phyloP scores from a whole-genome alignment of 2,329 filamentous ascomycete genomes.

The Talaromyces islandicus region DNA sequence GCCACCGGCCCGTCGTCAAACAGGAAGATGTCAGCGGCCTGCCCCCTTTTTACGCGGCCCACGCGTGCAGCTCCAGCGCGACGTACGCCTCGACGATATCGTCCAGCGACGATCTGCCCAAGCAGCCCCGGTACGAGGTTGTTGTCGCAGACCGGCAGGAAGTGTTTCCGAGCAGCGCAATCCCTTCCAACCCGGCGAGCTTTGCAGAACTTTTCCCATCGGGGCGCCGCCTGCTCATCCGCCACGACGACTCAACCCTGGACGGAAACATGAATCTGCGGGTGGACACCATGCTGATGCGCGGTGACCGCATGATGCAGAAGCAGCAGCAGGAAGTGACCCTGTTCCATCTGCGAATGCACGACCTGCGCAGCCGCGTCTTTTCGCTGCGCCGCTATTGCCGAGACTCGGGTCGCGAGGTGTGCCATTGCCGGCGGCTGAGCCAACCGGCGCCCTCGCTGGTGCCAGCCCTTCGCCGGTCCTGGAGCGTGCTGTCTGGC shows the following conservation, averaged over 20 bases:
- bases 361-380: conserved; percentile 77
- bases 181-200: conserved; percentile 71
- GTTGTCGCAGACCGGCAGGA: conserved; percentile 45
- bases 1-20: conserved; percentile 24
- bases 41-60: conserved; percentile 14
- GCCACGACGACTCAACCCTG: conserved; percentile 81
- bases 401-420: conserved; percentile 84
- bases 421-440: conserved; percentile 76
- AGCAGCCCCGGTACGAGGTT: conserved; percentile 45
- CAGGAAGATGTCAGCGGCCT: conserved; percentile 10
- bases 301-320: conserved; percentile 45
- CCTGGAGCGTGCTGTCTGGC: conserved; percentile 53
- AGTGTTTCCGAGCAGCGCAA: conserved; percentile 58
- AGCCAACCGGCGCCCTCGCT: conserved; percentile 52
- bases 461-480: conserved; percentile 50
- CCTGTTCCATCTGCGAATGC: conserved; percentile 92
- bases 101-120: conserved; percentile 52
- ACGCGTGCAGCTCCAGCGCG: conserved; percentile 57
- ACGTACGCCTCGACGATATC: conserved; percentile 72
- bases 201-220: conserved; percentile 87
- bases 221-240: conserved; percentile 69
- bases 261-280: conserved; percentile 97
- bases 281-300: conserved; percentile 67
- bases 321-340: conserved; percentile 53
- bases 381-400: conserved; percentile 91